Conservation (phyloP, 202 grass and related monocot genomes). For the Panicum virgatum region DNA sequence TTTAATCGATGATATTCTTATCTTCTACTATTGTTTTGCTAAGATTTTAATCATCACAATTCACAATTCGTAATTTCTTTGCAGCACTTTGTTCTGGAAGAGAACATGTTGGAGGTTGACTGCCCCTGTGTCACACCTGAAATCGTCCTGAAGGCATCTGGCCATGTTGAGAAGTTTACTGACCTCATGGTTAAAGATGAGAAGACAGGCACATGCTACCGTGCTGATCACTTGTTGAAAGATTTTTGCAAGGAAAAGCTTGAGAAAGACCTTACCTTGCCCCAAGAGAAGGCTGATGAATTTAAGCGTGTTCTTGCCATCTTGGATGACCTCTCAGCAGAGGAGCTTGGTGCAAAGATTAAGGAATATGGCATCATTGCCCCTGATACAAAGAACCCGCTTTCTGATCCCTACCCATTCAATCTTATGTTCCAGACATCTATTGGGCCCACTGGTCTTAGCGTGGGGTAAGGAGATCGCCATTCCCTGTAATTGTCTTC, state of each 20-base stretch:
- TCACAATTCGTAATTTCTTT: neutral
- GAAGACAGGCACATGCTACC: slow-evolving; percentile 83
- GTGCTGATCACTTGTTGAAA: slow-evolving; percentile 78
- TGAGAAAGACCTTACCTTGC: slow-evolving; percentile 74
- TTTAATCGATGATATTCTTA: neutral
- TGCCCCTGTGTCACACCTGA: slow-evolving; percentile 81
- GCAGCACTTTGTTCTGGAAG: slow-evolving; percentile 81
- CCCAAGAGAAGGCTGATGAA: slow-evolving; percentile 61
- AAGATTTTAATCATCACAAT: neutral
- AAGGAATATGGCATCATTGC: slow-evolving; percentile 73
- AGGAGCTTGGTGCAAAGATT: slow-evolving; percentile 59
- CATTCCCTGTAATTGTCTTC: slow-evolving; percentile 11
- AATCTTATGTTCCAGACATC: slow-evolving; percentile 95
- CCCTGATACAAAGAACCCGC: slow-evolving; percentile 62
- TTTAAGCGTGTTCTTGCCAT: slow-evolving; percentile 64
- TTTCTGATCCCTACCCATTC: slow-evolving; percentile 84
- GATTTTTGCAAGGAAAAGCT: slow-evolving; percentile 84
- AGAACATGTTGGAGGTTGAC: slow-evolving; percentile 90
- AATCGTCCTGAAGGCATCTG: slow-evolving; percentile 76
- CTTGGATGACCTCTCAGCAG: slow-evolving; percentile 59
- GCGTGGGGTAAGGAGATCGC: slow-evolving; percentile 56
- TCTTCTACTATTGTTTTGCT: neutral
- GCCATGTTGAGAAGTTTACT: slow-evolving; percentile 89
- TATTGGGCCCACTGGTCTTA: slow-evolving; percentile 76
- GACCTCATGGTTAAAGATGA: slow-evolving; percentile 94